Base-by-base conservation (phyloP, 305 asterid species). In the Rubia peregrina region DNA sequence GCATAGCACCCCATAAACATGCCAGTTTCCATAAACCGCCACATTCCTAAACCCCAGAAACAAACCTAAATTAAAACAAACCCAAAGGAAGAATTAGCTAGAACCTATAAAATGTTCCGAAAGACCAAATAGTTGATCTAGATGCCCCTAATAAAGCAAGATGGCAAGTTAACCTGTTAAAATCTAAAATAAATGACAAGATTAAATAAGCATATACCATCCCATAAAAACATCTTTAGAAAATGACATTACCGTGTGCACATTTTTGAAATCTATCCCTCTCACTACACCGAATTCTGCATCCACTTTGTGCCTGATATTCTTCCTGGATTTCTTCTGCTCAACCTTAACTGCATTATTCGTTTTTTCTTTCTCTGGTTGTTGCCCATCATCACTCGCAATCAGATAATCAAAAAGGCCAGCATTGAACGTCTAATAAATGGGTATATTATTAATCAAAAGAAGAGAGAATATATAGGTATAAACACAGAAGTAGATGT, bases 261-360 rank as follows among this genome's bases (percentile, higher is more conserved):
- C 98, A 77, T 93, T 86, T 81, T 93, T 93, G 85, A 93, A 90
- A 88, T 90, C 97, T 71, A 93, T 81, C 78, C 98, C 98, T 87
- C 97, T 86, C 43, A 87, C 96, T 21, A 90, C 97, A 73, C 98
- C 97, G 42, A 93, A 90, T 85, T 93, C 97, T 60, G 92, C 83
- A 77, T 90, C 97, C 76, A 87, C 73, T 78, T 88, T 92, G 51
- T 61, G 74, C 86, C 86, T 92, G 74, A 84, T 63, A 72, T 75
- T 74, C 69, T 75, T 86, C 79, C 73, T 89, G 62, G 86, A 76
- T 73, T 86, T 90, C 76, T 83, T 90, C 21, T 24, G 59, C 22
- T 84, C 78, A 72, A 68, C 71, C n/a, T 30, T 79, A 70, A 70
- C 80, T 81, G 82, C 89, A 72, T 74, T 75, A n/a, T 81, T 83